These are phyloP conservation scores for Tetradesmus lagerheimii DNA, from an alignment of 139 green algal genomes.

Conservation along the genomic window DNA sequence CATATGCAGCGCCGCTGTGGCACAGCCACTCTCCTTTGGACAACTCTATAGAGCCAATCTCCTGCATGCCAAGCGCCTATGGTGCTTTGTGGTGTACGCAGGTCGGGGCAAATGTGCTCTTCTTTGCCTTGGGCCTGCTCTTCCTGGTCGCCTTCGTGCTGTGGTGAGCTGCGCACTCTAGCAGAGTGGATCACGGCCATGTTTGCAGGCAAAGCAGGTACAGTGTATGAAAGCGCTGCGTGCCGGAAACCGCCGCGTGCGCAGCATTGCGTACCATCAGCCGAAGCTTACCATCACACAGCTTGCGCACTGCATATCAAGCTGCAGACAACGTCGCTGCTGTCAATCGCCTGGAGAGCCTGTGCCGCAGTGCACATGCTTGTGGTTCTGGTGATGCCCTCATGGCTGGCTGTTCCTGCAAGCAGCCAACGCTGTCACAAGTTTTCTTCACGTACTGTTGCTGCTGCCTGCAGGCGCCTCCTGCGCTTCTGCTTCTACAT, in stretches of 20 bases:
- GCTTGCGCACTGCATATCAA: neutral
- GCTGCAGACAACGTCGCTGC: too few relatives aligned
- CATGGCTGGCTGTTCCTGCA: neutral
- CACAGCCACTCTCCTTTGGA: too few relatives aligned
- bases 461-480: slow-evolving; percentile 9
- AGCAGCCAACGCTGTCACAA: neutral
- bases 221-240: neutral
- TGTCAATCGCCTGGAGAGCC: neutral
- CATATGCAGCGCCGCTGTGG: too few relatives aligned
- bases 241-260: too few relatives aligned
- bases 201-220: too few relatives aligned
- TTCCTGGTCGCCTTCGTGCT: slow-evolving; percentile 37
- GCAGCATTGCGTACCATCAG: too few relatives aligned
- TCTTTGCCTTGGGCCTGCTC: slow-evolving; percentile 22
- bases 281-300: neutral
- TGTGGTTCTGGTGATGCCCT: neutral
- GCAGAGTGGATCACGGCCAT: neutral
- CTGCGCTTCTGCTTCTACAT: slow-evolving; percentile 44
- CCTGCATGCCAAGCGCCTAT: too few relatives aligned
- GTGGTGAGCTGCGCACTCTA: neutral
- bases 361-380: too few relatives aligned
- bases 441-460: too few relatives aligned
- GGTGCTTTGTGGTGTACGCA: too few relatives aligned
- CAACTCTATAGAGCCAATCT: too few relatives aligned
- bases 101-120: slow-evolving; percentile 44